Conservation (phyloP, 352 stramenopile genomes). For the Pythium sp. region DNA sequence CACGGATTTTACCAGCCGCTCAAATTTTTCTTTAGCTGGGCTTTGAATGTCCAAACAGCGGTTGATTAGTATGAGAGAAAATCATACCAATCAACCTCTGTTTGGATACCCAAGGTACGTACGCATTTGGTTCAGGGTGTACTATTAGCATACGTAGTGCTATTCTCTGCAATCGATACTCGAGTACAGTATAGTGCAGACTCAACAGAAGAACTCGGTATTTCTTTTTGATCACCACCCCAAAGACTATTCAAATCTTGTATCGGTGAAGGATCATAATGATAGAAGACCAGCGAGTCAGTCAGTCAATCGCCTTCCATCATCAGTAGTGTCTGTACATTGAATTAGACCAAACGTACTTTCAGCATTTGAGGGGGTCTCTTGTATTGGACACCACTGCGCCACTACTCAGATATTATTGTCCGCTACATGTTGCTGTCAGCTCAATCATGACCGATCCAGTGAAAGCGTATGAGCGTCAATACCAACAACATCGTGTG, state of each 20-base stretch:
- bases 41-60: too few species aligned
- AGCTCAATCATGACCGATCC: not conserved
- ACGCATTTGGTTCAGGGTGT: not conserved
- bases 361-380: not conserved
- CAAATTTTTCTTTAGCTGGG: not conserved
- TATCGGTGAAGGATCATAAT: not conserved
- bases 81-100: not conserved
- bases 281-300: not conserved
- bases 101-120: not conserved
- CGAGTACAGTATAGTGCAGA: too few species aligned
- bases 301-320: not conserved
- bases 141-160: too few species aligned
- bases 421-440: not conserved
- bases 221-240: not conserved
- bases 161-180: too few species aligned
- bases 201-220: too few species aligned
- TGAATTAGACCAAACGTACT: not conserved
- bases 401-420: not conserved
- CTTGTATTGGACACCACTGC: not conserved
- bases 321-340: not conserved
- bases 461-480: not conserved
- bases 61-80: too few species aligned
- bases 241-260: not conserved
- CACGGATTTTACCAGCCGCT: not conserved
- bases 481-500: not conserved